Evolutionary conservation across 768 basidiomycete genomes (phyloP).

Genomic region (Tricholoma matsutake): DNA sequence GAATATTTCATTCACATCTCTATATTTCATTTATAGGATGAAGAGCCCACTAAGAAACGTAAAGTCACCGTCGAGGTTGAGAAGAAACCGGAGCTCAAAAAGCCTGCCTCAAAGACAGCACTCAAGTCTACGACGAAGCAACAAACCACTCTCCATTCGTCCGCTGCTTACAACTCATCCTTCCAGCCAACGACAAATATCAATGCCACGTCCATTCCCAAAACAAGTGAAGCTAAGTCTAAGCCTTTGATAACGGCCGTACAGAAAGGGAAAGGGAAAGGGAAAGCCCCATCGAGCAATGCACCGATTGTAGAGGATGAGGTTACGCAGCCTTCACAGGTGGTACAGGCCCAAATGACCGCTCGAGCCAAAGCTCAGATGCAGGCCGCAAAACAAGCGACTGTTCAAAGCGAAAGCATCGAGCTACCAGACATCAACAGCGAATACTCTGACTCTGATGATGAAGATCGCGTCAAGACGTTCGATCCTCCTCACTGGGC

Average conservation of each 20-base stretch:
- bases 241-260: conserved; percentile 24
- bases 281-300: conserved; percentile 36
- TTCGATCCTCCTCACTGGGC: conserved; percentile 86
- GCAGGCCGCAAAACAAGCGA: conserved; percentile 50
- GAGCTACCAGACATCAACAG: conserved; percentile 95
- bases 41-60: conserved; percentile 71
- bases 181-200: conserved; percentile 23
- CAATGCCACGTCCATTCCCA: conserved; percentile 25
- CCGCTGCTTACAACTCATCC: conserved; percentile 38
- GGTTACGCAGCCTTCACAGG: conserved; percentile 55
- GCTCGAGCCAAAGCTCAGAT: conserved; percentile 66
- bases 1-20: neutral
- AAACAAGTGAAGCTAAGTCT: conserved; percentile 34
- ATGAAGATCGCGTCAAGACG: conserved; percentile 74
- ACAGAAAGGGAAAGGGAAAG: conserved; percentile 52
- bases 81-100: conserved; percentile 59
- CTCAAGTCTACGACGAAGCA: conserved; percentile 42
- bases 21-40: conserved; percentile 43
- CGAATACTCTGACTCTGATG: conserved; percentile 96
- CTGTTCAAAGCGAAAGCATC: conserved; percentile 71
- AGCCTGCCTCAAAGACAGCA: conserved; percentile 51
- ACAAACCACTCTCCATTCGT: conserved; percentile 34
- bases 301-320: conserved; percentile 45
- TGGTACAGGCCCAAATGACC: conserved; percentile 68
- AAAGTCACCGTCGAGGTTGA: conserved; percentile 52